Evolutionary conservation across 2,329 filamentous ascomycete genomes (phyloP), one percentile per base, ranked within the genome.

Genomic region (Trichoderma oligosporum): DNA sequence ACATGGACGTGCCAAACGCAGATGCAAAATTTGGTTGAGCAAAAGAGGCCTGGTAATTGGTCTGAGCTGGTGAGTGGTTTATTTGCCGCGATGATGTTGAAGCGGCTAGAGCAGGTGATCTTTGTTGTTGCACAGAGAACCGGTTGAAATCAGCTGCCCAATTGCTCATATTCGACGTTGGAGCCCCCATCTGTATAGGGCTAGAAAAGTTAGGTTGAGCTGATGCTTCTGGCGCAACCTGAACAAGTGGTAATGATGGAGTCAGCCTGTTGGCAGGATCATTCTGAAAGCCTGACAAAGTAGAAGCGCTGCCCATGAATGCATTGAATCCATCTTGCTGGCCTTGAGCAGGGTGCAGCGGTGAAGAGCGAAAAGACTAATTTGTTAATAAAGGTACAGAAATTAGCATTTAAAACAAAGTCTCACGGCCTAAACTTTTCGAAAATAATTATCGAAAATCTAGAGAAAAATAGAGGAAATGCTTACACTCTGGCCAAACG

Each of bases 131-230:
- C 14, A 59, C 58, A 5, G 68, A 54, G 61, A 71, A 73, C 18
- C 70, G 71, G 25, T 58, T 62, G 31, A 74, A 74, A 61, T 74
- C 72, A 36, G 72, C 66, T 1, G 72, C 71, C 72, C 72, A 74
- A 64, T 64, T 70, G 56, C 58, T 64, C 16, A 63, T 56, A 41
- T 64, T 61, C 1, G 66, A 61, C 5, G 59, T 63, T 1, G 67
- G 64, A 2, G 65, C 63, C 2, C 63, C n/a, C 39, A 36, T 61
- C 8, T 62, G 63, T 18, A 63, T 59, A 14, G 65, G 68, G 14
- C 67, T 66, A 1, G 64, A 63, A 39, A 54, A 59, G 24, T 52
- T 68, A 59, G 14, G 56, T 16, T 57, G 38, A 58, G 62, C 55
- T 46, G 60, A 56, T 58, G 66, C 58, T 6, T 38, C 22, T 57